Evolutionary conservation across 2,329 filamentous ascomycete genomes (phyloP).

Genomic region (Beauveria varroae): DNA sequence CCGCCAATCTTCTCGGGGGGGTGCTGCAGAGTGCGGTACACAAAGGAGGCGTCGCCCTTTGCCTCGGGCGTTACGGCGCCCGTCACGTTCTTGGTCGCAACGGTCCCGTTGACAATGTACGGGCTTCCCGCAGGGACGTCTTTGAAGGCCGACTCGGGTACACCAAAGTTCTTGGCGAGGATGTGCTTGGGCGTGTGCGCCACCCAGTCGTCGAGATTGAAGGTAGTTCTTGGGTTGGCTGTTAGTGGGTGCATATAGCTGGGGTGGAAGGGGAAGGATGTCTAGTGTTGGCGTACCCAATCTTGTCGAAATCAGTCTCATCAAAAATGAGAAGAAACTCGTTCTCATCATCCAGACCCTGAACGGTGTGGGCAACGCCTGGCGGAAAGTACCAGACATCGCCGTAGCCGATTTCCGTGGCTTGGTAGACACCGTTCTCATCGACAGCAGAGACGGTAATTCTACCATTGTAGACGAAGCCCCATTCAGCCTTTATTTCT

Average conservation of each 20-base stretch:
- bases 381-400: conserved; percentile 66
- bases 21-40: conserved; percentile 52
- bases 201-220: conserved; percentile 66
- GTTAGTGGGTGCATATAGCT: background rate
- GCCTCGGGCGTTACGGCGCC: conserved; percentile 36
- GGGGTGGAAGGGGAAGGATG: no score
- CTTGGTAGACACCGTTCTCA: conserved; percentile 49
- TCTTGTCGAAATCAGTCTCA: conserved; percentile 57
- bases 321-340: conserved; percentile 62
- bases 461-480: conserved; percentile 50
- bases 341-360: conserved; percentile 58
- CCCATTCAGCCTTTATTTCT: conserved; percentile 52
- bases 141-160: conserved; percentile 52
- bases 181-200: conserved; percentile 55
- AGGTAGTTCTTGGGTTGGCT: conserved; percentile 46
- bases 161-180: conserved; percentile 62
- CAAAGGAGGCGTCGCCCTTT: conserved; percentile 51
- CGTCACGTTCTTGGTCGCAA: conserved; percentile 35
- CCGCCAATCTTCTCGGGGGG: conserved; percentile 50
- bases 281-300: conserved; percentile 34
- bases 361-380: conserved; percentile 55
- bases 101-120: conserved; percentile 53
- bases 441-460: conserved; percentile 55
- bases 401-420: conserved; percentile 49
- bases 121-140: conserved; percentile 49